phyloP scores from a whole-genome alignment of 805 yeast genomes.

The Pichia paraexigua region DNA sequence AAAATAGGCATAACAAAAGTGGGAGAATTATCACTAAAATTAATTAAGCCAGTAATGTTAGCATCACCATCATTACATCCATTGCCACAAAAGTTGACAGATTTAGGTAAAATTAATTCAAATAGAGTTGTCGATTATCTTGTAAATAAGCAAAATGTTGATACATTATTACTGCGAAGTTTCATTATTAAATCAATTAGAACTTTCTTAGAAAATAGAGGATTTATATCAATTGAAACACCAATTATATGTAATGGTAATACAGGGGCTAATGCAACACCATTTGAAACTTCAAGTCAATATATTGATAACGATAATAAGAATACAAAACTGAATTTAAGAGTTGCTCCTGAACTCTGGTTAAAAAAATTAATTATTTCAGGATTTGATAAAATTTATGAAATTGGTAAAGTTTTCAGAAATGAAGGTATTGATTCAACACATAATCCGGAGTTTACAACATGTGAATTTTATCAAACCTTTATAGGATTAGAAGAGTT shows the following conservation, averaged over 20 bases:
- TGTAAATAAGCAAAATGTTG: conserved; percentile 44
- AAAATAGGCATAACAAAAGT: conserved; percentile 65
- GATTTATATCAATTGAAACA: conserved; percentile 79
- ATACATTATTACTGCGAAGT: conserved; percentile 44
- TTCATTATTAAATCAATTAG: conserved; percentile 50
- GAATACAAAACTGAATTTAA: conserved; percentile 38
- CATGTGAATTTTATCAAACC: conserved; percentile 81
- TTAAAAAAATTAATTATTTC: conserved; percentile 72
- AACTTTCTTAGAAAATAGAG: conserved; percentile 41
- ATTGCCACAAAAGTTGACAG: conserved; percentile 55
- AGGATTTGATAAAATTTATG: conserved; percentile 83
- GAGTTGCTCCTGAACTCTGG: conserved; percentile 97
- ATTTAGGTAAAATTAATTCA: conserved; percentile 47
- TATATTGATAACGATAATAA: conserved; percentile 28
- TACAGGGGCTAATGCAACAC: conserved; percentile 90
- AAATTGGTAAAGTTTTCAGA: conserved; percentile 77
- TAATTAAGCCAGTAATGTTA: conserved; percentile 39
- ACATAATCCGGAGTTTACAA: conserved; percentile 91
- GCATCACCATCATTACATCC: conserved; percentile 65
- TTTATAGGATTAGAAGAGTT: conserved; percentile 60
- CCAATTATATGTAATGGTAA: conserved; percentile 64
- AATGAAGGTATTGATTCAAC: conserved; percentile 91
- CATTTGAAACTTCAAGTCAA: conserved; percentile 50
- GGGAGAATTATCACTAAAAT: conserved; percentile 70
- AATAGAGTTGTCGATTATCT: conserved; percentile 71